Evolutionary conservation across 2,329 filamentous ascomycete genomes (phyloP), one percentile per base, ranked within the genome.

Genomic region (Ophiosphaerella narmari): DNA sequence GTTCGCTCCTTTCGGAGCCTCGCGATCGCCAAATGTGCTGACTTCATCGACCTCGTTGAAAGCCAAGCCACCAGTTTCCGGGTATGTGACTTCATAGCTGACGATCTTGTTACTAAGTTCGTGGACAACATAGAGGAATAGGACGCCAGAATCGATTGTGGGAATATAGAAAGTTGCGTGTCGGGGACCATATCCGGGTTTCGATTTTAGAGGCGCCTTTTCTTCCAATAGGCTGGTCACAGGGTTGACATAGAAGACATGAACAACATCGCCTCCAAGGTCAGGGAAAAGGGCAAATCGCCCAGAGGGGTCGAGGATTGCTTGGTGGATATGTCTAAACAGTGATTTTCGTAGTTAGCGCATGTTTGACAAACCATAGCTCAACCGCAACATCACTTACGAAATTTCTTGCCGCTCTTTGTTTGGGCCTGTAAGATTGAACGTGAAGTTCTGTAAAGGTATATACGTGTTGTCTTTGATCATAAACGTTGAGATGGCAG

Each of bases 231-330:
- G 64, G 39, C 78, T 77, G 2, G 66, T 74, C 1, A 63, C 55
- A 1, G 62, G 60, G 56, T 83, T 72, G 61, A 87, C 77, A 46
- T 73, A 64, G 67, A 82, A 89, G 75, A 83, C 72, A 55, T 82
- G 84, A 40, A 89, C 70, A 7, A 83, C 62, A 60, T 42, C 87
- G 0, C 81, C 78, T 35, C 87, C 84, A 6, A 91, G 77, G 59
- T 90, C 87, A 1, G 86, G 86, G 8, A 85, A 79, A 7, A 89
- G 63, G 23, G 89, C 61, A 68, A 82, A 90, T 14, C 76, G 63
- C 5, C 80, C 82, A 2, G 83, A 86, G 7, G 86, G 87, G 65
- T 90, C 87, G 31, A 86, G 66, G 44, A 87, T 67, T n/a, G 82
- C 80, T 64, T 87, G 74, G 70, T 89, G 86, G 14, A 86, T 85